Base-by-base conservation (phyloP, 805 yeast genomes). In the Schizosaccharomyces cryophilus region DNA sequence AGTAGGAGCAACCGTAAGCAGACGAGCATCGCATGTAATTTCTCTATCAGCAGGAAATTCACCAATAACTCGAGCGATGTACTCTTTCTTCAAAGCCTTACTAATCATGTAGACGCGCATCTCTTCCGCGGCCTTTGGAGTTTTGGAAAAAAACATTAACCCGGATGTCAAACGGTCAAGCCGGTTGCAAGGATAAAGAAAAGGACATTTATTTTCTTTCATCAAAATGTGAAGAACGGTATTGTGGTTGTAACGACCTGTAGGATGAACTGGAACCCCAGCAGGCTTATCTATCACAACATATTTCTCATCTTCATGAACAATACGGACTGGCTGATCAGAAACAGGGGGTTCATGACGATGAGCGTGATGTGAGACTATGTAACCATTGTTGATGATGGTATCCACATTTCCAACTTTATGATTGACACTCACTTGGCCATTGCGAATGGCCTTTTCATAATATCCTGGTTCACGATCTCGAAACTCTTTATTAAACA, bases 201-300 rank as follows among this genome's bases (percentile, higher is more conserved):
- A 29, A 15, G 56, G 35, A 51, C 56, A 51, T 29, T 51, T 51
- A 17, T 51, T 69, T 66, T 89, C 94, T 61, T 80, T 79, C 69
- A 86, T 83, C 65, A 93, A 71, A 9, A 87, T 80, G 68, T 84
- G 84, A 5, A 93, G 84, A 26, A 87, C 76, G 0, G 95, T 79
- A 69, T 90, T 90, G 70, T 78, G 86, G 62, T 90, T 73, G 71
- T 81, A 90, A 62, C 74, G 65, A 2, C 97, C 98, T 0, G 96
- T 84, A 3, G 98, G 97, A 69, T 93, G 98, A 0, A 87, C 95
- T 0, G 98, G 96, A 2, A 93, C 77, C 0, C 98, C 96, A 3
- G 93, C 78, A 0, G 98, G 98, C 65, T 93, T 93, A 69, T 90
- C 95, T 26, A 93, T 83, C 2, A 85, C 94, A 4, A 93, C 75